Base-by-base conservation (phyloP, 345 rosid species). In the Melaleuca quinquenervia region DNA sequence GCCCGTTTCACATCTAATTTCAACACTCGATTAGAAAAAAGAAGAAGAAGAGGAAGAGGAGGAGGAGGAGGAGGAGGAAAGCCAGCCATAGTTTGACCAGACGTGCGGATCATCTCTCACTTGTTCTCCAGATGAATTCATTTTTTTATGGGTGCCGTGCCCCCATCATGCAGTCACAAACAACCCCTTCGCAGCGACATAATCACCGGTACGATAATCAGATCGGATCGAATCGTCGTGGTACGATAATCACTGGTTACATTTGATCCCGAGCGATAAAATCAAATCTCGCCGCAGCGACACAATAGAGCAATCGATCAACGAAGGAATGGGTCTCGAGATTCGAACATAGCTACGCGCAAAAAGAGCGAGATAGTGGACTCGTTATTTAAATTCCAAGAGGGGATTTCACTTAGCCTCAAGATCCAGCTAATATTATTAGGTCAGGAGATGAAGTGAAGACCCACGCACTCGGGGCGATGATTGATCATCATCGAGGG, bases 351-450 rank as follows among this genome's bases (percentile, higher is more conserved):
- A 11, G 26, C n/a, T n/a, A n/a, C n/a, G n/a, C n/a, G n/a, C n/a
- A n/a, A n/a, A n/a, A n/a, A n/a, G n/a, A n/a, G n/a, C 24, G 18
- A 32, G 78, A 70, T 32, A 32, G 78, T 36, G 26, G 48, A 36
- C 45, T 41, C 9, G 27, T 32, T 32, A 32, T 64, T 64, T 64
- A 32, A 64, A 64, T 64, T 32, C 55, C 55, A 62, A 29, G 5
- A 18, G 8, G 2, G 27, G 3, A 58, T 58, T 2, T 64, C 78
- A 21, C 48, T 8, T 41, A 20, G 44, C 86, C 54, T 62, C n/a
- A 48, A 82, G 52, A 49, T 56, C 82, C 86, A 85, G 85, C 87
- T 85, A 87, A 82, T 32, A 52, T 27, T 24, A 82, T 27, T 24
- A 82, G 75, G 44, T 62, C 58, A 18, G 10, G 41, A 29, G 18